Base-by-base conservation (phyloP, 2,329 filamentous ascomycete genomes). In the Fusarium sp. region DNA sequence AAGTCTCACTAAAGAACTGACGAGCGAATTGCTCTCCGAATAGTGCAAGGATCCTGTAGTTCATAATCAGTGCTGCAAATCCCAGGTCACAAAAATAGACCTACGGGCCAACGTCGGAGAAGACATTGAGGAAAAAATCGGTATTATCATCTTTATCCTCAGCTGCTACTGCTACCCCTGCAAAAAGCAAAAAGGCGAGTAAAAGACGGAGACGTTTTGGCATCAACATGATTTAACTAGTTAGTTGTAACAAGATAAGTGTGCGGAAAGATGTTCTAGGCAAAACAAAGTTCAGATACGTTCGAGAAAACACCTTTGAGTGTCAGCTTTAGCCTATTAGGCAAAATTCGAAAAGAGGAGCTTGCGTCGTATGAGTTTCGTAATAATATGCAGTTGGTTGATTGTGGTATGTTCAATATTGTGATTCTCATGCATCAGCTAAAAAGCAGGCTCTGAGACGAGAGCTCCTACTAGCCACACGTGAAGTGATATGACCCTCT, bases 21-120 rank as follows among this genome's bases (percentile, higher is more conserved):
- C n/a, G 37, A 12, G 45, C 26, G 15, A 60, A 60, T 15, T 63
- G 60, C 3, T 60, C 38, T 6, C 55, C 38, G 0, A 63, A 60
- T 0, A 62, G 14, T 7, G 44, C 54, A 3, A 60, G 60, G 8
- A 62, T 10, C 1, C 42, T 56, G 1, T 0, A 8, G 1, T 6
- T 18, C n/a, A n/a, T n/a, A n/a, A n/a, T n/a, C n/a, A n/a, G n/a
- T n/a, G n/a, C n/a, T n/a, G n/a, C n/a, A n/a, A n/a, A n/a, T n/a
- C n/a, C n/a, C n/a, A n/a, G 5, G 30, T 14, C 2, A 11, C 1
- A 14, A 6, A 18, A n/a, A n/a, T n/a, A n/a, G 8, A 60, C 57
- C 6, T 56, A 45, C 17, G 40, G 40, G 14, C 30, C 49, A 4
- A 38, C 14, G n/a, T 40, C 57, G 6, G 40, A 56, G 26, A 60